Percentiles rank a stretch among this genome's conserved stretches.
phyloP scores from a whole-genome alignment of 176 grass and related monocot species.

The Puya raimondii region DNA sequence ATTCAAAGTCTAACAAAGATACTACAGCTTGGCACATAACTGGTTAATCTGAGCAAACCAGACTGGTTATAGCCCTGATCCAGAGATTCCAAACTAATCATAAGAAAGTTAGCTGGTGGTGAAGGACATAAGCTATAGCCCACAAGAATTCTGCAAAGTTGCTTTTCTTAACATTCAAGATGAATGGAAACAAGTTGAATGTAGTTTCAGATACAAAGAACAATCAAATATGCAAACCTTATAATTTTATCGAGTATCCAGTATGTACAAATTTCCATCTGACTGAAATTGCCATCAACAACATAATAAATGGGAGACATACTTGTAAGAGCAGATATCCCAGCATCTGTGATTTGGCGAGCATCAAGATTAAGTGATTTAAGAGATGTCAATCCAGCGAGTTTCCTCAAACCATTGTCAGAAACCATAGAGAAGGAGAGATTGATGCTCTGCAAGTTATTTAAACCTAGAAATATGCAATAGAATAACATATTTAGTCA shows the following conservation, averaged over 20 bases:
- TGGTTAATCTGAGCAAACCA: too few species aligned
- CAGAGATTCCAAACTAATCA: too few species aligned
- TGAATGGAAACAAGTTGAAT: too few species aligned
- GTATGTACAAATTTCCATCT: neutral
- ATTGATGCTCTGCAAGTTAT: constrained; percentile 69
- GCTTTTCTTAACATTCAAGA: too few species aligned
- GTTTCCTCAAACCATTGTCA: constrained; percentile 70
- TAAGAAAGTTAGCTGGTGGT: too few species aligned
- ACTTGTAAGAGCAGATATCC: constrained; percentile 71
- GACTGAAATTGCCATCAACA: neutral
- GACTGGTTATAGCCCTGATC: too few species aligned
- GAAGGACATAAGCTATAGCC: too few species aligned
- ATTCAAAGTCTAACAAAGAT: too few species aligned
- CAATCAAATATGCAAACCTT: too few species aligned
- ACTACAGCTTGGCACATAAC: too few species aligned
- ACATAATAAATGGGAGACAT: neutral
- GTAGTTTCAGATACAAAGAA: too few species aligned
- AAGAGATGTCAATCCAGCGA: constrained; percentile 58
- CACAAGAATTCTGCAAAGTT: too few species aligned
- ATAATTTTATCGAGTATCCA: neutral
- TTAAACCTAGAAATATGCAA: constrained; percentile 41
- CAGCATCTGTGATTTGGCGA: constrained; percentile 76
- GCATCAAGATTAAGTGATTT: constrained; percentile 88
- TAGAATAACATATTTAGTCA: neutral
- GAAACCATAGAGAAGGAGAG: constrained; percentile 79